These are phyloP conservation scores for Sambucus nigra DNA, from an alignment of 129 eudicot species.

Conservation along the genomic window DNA sequence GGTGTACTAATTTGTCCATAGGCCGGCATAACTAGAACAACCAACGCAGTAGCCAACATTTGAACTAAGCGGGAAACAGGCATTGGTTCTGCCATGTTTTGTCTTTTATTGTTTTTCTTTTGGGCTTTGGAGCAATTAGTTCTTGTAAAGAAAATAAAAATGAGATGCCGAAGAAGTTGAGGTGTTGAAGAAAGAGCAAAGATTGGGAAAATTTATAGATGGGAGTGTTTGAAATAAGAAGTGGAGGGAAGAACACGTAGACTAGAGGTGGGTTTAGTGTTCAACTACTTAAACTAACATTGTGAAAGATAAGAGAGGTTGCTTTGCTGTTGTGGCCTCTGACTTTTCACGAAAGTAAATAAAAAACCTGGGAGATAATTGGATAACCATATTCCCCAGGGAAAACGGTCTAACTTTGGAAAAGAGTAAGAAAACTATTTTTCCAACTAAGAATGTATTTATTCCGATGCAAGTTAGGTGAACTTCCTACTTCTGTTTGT, in stretches of 20 bases:
- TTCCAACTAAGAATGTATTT: too few species aligned
- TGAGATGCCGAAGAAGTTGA: background rate
- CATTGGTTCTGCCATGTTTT: conserved; percentile 3
- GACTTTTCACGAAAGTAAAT: too few species aligned
- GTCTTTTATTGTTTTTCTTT: background rate
- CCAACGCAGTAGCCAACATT: conserved; percentile 14
- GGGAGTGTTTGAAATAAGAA: conserved; percentile 6
- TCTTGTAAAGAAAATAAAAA: background rate
- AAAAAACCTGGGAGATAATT: too few species aligned
- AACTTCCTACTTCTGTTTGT: too few species aligned
- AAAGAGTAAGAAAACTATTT: too few species aligned
- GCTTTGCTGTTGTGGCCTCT: conserved; percentile 11
- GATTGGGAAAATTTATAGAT: conserved; percentile 30
- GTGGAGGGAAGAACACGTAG: conserved; percentile 11
- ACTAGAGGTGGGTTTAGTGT: conserved; percentile 26
- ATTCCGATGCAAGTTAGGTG: too few species aligned
- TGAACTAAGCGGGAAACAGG: conserved; percentile 17
- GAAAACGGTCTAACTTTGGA: too few species aligned
- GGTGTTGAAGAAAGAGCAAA: conserved; percentile 20
- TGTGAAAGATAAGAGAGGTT: conserved; percentile 4
- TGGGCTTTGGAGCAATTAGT: background rate
- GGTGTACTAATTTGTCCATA: conserved; percentile 38
- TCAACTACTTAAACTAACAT: conserved; percentile 65
- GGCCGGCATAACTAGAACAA: conserved; percentile 19
- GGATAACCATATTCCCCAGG: too few species aligned